phyloP scores from a whole-genome alignment of 2,329 filamentous ascomycete genomes.

The Paracamarosporium sp. region DNA sequence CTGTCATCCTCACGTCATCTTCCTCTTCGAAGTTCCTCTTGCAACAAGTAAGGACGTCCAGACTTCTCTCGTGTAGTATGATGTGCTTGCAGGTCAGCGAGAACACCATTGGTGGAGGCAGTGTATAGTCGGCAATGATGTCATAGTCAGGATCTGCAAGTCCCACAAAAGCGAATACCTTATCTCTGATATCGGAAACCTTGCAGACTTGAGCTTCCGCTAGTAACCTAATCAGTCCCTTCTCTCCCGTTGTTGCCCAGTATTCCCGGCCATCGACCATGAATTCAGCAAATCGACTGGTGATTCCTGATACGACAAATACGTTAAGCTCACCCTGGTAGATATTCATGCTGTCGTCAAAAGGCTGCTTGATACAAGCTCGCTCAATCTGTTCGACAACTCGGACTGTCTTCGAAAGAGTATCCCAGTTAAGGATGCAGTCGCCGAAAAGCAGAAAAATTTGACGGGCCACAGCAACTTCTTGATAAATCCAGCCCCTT shows the following conservation, averaged over 20 bases:
- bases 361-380: too few species aligned
- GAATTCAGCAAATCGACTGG: too few species aligned
- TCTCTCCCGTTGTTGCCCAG: too few species aligned
- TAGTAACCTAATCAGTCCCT: too few species aligned
- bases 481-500: neutral
- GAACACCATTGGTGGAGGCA: neutral
- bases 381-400: too few species aligned
- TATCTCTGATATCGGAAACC: neutral
- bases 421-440: neutral
- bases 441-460: neutral
- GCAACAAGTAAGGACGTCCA: neutral
- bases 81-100: neutral
- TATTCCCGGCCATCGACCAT: too few species aligned
- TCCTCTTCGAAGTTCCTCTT: neutral
- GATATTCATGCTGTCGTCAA: too few species aligned
- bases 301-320: too few species aligned
- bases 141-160: neutral
- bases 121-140: neutral
- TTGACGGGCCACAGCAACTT: neutral
- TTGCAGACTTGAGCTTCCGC: neutral
- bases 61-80: neutral
- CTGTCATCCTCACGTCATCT: too few species aligned
- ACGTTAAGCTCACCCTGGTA: too few species aligned
- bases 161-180: neutral
- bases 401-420: neutral